Evolutionary conservation across 2,329 filamentous ascomycete species (phyloP).

Genomic region (Xylariomycetidae sp.): DNA sequence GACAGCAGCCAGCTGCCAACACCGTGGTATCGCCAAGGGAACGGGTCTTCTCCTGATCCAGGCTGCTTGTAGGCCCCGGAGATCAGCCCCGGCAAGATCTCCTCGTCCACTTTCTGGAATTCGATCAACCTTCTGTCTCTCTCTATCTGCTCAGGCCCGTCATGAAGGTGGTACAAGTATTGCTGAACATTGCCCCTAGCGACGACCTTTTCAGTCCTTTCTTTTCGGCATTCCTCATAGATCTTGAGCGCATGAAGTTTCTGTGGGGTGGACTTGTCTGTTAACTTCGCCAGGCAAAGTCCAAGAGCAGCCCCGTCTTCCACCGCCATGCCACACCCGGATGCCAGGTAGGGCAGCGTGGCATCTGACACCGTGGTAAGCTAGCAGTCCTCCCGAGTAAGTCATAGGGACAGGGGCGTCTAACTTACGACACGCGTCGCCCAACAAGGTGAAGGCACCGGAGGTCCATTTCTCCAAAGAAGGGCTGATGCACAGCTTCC

Average conservation of each 20-base stretch:
- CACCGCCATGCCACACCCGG: slow-evolving; percentile 52
- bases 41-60: slow-evolving; percentile 32
- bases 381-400: background rate
- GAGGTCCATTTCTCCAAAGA: slow-evolving; percentile 46
- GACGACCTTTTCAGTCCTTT: slow-evolving; percentile 54
- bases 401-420: background rate
- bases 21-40: slow-evolving; percentile 34
- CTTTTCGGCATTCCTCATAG: slow-evolving; percentile 53
- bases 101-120: slow-evolving; percentile 26
- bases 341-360: slow-evolving; percentile 56
- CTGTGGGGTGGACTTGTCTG: slow-evolving; percentile 29
- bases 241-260: slow-evolving; percentile 32
- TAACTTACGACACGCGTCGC: slow-evolving; percentile 42
- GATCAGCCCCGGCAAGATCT: slow-evolving; percentile 25
- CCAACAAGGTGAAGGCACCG: slow-evolving; percentile 52
- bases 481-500: slow-evolving; percentile 25
- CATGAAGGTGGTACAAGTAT: slow-evolving; percentile 54
- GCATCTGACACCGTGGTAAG: slow-evolving; percentile 61
- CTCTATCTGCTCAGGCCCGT: slow-evolving; percentile 49
- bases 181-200: slow-evolving; percentile 55
- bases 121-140: slow-evolving; percentile 36
- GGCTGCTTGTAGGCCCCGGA: slow-evolving; percentile 1
- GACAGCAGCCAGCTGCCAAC: slow-evolving; percentile 34
- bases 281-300: slow-evolving; percentile 43
- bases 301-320: slow-evolving; percentile 46